Base-by-base conservation (phyloP, 768 basidiomycete species). In the Chalciporus piperatus region DNA sequence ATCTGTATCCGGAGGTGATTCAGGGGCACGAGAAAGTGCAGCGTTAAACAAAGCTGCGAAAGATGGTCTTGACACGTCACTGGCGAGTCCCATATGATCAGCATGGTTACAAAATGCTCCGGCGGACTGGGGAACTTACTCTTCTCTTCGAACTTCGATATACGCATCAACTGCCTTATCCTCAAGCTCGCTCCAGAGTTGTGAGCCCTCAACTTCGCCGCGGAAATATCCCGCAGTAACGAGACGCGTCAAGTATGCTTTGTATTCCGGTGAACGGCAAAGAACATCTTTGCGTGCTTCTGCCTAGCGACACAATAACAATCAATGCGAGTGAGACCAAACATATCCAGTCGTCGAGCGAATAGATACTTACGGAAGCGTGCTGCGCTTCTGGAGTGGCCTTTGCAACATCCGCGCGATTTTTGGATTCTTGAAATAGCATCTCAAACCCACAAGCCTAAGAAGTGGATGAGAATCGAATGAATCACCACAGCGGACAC, bases 371-470 rank as follows among this genome's bases (percentile, higher is more conserved):
- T 60, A 87, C 85, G n/a, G 79, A 80, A 41, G 79, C 74, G 17
- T 63, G 60, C 6, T 70, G 55, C 35, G 62, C 69, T 48, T 79
- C 77, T 28, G 67, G 54, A 3, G 71, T 65, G 62, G 40, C 58
- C 44, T 66, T 72, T 17, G 71, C 56, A 11, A 57, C 64, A 37
- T 76, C 75, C 50, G 72, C 70, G 38, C 81, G 80, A 42, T 78
- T 73, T 68, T 88, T 86, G 52, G 81, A 87, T 64, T 93, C 93
- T 65, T 89, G 85, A 65, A 89, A 98, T 37, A 97, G 78, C 79
- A 98, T 99, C 73, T 99, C 97, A 55, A 98, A 98, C 1, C 97
- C 97, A 56, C 92, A 92, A 2, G 93, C 85, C 87, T 95, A 62
- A 8, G 41, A 45, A 20, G 10, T 38, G 35, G 13, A 45, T 59